Percentiles rank a stretch among this genome's conserved stretches.
Conservation (phyloP, 2,329 filamentous ascomycete genomes). For the Huntiella decipiens region DNA sequence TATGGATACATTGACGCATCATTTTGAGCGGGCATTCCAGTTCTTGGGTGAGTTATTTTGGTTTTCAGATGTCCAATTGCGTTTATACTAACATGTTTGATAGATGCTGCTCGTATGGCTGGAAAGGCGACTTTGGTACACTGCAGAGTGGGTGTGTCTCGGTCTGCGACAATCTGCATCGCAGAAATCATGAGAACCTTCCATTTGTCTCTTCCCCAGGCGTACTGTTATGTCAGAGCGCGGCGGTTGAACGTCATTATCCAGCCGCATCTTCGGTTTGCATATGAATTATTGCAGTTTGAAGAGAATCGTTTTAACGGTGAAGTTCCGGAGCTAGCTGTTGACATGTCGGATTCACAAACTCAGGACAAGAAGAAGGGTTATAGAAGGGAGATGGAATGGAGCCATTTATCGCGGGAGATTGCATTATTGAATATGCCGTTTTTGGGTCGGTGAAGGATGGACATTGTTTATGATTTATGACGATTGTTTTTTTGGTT, state of each 20-base stretch:
- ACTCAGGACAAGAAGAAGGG: not conserved
- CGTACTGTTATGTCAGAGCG: slow-evolving; percentile 91
- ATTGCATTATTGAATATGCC: slow-evolving; percentile 93
- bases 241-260: slow-evolving; percentile 93
- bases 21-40: slow-evolving; percentile 68
- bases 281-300: slow-evolving; percentile 91
- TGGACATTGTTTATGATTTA: not conserved
- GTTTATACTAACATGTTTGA: slow-evolving; percentile 1
- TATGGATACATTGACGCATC: slow-evolving; percentile 72
- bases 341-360: not conserved
- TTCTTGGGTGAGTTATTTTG: slow-evolving; percentile 60
- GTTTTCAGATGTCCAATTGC: not conserved
- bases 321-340: slow-evolving; percentile 11
- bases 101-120: slow-evolving; percentile 60
- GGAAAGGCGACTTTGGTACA: slow-evolving; percentile 82
- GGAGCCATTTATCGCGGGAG: slow-evolving; percentile 72
- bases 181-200: slow-evolving; percentile 88
- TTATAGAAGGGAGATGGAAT: slow-evolving; percentile 57
- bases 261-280: slow-evolving; percentile 85
- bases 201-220: slow-evolving; percentile 67
- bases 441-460: slow-evolving; percentile 28
- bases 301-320: slow-evolving; percentile 42
- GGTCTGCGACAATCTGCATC: slow-evolving; percentile 93
- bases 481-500: not conserved
- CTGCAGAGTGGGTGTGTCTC: slow-evolving; percentile 86